Evolutionary conservation across 2,329 filamentous ascomycete genomes (phyloP).

Genomic region (Exophiala lecanii-corni): DNA sequence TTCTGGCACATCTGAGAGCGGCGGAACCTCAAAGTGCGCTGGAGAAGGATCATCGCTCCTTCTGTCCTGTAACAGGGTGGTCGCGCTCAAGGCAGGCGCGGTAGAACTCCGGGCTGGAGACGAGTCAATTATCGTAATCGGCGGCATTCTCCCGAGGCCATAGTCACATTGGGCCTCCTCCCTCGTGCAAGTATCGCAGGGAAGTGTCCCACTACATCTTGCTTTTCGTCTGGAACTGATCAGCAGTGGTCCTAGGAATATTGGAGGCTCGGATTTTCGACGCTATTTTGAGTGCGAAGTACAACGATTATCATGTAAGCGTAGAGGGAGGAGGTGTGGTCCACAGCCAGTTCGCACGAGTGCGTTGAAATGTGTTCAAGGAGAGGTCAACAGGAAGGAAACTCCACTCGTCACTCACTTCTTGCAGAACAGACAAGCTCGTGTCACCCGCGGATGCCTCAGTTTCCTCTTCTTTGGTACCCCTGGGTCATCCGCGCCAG

Average conservation of each 20-base stretch:
- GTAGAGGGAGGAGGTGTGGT: not conserved
- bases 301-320: not conserved
- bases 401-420: slow-evolving; percentile 17
- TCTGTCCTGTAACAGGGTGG: not conserved
- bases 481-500: no score
- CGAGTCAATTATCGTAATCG: slow-evolving; percentile 1
- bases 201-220: slow-evolving; percentile 22
- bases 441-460: slow-evolving; percentile 23
- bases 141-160: no score
- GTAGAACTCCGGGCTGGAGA: not conserved
- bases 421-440: slow-evolving; percentile 25
- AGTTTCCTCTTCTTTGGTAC: slow-evolving; percentile 25
- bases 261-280: not conserved
- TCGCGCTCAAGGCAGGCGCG: not conserved
- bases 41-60: not conserved
- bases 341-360: no score
- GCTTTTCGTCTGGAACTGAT: slow-evolving; percentile 20
- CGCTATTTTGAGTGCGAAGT: not conserved
- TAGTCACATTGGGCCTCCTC: slow-evolving; percentile 24
- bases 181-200: slow-evolving; percentile 23
- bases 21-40: not conserved
- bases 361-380: no score
- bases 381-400: not conserved
- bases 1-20: not conserved
- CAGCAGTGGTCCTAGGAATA: not conserved